Base-by-base conservation (phyloP, 2,329 filamentous ascomycete genomes). In the Ophiostoma populinum region DNA sequence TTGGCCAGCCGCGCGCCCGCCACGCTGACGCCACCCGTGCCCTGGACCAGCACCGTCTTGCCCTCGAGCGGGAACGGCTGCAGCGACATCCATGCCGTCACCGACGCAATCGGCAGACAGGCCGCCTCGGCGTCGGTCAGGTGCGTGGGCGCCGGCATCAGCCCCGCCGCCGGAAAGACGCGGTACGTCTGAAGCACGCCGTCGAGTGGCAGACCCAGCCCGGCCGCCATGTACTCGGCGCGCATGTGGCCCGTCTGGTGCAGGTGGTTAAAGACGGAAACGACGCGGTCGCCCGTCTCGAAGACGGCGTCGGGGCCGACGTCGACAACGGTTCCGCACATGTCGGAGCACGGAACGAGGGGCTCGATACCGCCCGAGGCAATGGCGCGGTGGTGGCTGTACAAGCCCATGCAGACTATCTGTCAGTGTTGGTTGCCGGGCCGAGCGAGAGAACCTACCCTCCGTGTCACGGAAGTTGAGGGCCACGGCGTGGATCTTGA, bases 311-410 rank as follows among this genome's bases (percentile, higher is more conserved):
- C 49, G 8, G 58, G 55, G 22, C 67, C 66, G 20, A 65, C 45
- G 11, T 60, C 51, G 2, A 67, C 55, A 30, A 81, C 57, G 7
- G 61, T 60, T 29, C 76, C 77, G 53, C 73, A 77, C 62, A 77
- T 78, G 52, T 82, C 77, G 16, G 73, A 77, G 51, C 70, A 75
- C 2, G 75, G 74, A 2, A 80, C 69, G 10, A 80, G 46, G 37
- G 59, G 40, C 52, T 37, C 37, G 56, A 38, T 35, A 53, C 35
- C 35, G 24, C 49, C 53, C 27, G 51, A 43, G 11, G 51, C 40
- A 30, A 70, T 54, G 4, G 62, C 60, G 44, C 65, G 62, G 55
- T 80, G 72, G 52, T 80, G 73, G 48, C 61, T 70, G 56, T 80
- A 81, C 10, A 70, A 57, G 20, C 76, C 76, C 57, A 65, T 73